Percentiles rank a stretch among this genome's conserved stretches.
These are phyloP conservation scores for Furcasterigmium furcatum DNA, from an alignment of 2,329 filamentous ascomycete genomes.

Conservation along the genomic window DNA sequence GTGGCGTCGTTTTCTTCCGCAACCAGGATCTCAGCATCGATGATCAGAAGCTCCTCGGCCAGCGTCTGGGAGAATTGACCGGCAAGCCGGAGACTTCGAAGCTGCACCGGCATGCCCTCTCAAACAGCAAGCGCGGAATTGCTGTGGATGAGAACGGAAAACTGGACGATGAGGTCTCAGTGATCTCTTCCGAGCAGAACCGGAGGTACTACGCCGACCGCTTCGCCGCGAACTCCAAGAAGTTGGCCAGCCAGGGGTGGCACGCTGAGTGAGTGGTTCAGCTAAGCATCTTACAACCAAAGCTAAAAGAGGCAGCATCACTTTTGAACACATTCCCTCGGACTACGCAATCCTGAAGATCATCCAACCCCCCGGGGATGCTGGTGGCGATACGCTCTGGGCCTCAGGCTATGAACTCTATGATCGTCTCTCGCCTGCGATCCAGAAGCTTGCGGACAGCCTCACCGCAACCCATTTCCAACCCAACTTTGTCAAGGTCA, in stretches of 20 bases:
- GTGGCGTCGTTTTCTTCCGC: conserved; percentile 52
- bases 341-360: conserved; percentile 44
- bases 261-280: conserved; percentile 35
- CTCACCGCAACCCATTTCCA: conserved; percentile 36
- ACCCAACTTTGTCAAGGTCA: conserved; percentile 23
- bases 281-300: not conserved
- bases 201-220: conserved; percentile 33
- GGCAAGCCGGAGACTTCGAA: conserved; percentile 40
- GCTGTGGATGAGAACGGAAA: conserved; percentile 38
- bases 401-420: conserved; percentile 40
- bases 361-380: conserved; percentile 34
- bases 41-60: conserved; percentile 48
- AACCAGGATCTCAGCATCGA: conserved; percentile 45
- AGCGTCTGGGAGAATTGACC: conserved; percentile 41
- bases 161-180: conserved; percentile 43
- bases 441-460: conserved; percentile 41
- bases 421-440: conserved; percentile 44
- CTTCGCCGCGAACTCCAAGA: conserved; percentile 21
- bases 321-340: conserved; percentile 41
- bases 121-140: conserved; percentile 41
- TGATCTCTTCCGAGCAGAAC: conserved; percentile 41
- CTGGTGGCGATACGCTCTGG: conserved; percentile 40
- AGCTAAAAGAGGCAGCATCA: conserved; percentile 23
- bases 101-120: conserved; percentile 42
- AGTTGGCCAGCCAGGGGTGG: conserved; percentile 32